These are phyloP conservation scores for Myxozyma geophila DNA, from an alignment of 805 yeast species.

Conservation along the genomic window DNA sequence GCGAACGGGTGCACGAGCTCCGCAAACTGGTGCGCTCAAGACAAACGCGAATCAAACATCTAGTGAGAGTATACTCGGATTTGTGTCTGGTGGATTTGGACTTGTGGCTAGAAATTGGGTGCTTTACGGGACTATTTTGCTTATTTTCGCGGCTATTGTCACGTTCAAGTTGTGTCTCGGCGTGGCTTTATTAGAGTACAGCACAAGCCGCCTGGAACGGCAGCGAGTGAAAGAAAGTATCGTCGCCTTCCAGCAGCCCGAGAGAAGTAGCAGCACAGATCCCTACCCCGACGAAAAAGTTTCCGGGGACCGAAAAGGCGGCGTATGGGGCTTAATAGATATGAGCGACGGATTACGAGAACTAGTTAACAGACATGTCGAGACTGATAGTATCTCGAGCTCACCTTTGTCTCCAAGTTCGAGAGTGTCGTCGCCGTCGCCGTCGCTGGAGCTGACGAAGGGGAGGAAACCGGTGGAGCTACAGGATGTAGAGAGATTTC, in stretches of 20 bases:
- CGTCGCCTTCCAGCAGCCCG: neutral
- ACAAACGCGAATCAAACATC: neutral
- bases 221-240: neutral
- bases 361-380: constrained; percentile 39
- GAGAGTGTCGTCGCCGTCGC: neutral
- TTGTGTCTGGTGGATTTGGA: neutral
- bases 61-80: neutral
- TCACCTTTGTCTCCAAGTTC: constrained; percentile 1
- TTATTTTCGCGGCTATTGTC: constrained; percentile 16
- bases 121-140: neutral
- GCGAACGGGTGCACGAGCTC: neutral
- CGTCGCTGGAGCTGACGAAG: constrained; percentile 14
- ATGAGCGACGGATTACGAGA: constrained; percentile 27
- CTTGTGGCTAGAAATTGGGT: constrained; percentile 4
- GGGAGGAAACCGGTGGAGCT: constrained; percentile 44
- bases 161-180: constrained; percentile 28
- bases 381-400: constrained; percentile 24
- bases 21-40: neutral
- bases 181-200: constrained; percentile 22
- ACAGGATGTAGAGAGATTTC: constrained; percentile 61
- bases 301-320: constrained; percentile 35
- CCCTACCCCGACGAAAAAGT: constrained; percentile 42
- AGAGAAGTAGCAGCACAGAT: neutral
- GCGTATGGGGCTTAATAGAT: constrained; percentile 35
- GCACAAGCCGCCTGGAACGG: constrained; percentile 16